Evolutionary conservation across 371 early-diverging fungal genomes (phyloP), one percentile per base, ranked within the genome.

Genomic region (Rhizomucor pusillus): DNA sequence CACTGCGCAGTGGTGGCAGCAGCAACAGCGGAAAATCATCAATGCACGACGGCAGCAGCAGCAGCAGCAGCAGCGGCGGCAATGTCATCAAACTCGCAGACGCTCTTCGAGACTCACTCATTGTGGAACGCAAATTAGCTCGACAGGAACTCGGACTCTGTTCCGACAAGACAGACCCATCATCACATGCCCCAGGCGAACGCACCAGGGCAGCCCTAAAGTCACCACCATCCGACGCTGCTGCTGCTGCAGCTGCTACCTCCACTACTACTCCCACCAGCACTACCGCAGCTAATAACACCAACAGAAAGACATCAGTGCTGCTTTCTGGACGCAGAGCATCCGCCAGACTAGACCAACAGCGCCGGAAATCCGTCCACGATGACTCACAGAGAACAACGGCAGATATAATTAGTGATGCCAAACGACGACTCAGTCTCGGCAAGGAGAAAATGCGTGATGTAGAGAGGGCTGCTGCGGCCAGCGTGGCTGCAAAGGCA

Each of bases 81-180:
- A 48, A 18, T 18, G 47, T 61, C 13, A 56, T 67, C 37, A 67
- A 57, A 23, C 22, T 73, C 29, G 63, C 67, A 10, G 74, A 73
- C 49, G 64, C 59, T 11, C 48, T 69, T 52, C 65, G 70, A 49
- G 65, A 73, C 50, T 59, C 70, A 22, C 52, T 73, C 18, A 57
- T 61, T 39, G 59, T 52, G 39, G 70, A 70, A 59, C 62, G 67
- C 43, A 56, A 44, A 49, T 39, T 57, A 20, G 66, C 63, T n/a
- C 56, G 56, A 46, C 59, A 63, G 57, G 73, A 63, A 25, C 57
- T 66, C 55, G 62, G 57, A 45, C 34, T 62, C 24, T 25, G 43
- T 49, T 59, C 59, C 51, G 60, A 63, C 18, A 65, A 58, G 40
- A 44, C 54, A 22, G 44, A 48, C 19, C 18, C 14, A 11, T 24